Evolutionary conservation across 371 early-diverging fungal species (phyloP), one percentile per base, ranked within the genome.

Genomic region (Haplosporangium sp.): DNA sequence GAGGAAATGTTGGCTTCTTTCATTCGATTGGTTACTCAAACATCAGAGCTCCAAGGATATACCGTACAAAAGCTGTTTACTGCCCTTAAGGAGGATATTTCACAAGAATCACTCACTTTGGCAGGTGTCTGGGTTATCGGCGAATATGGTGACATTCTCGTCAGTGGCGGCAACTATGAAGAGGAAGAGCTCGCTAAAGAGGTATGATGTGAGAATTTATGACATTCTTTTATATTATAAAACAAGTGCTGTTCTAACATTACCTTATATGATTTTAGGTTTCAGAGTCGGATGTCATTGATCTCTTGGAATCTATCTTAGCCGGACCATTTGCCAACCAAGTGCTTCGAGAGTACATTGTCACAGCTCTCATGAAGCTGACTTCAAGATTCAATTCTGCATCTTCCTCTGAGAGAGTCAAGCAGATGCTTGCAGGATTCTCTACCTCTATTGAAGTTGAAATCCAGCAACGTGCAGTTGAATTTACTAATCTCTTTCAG

Each of bases 61-160:
- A 90, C 94, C 2, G 94, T 93, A 0, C 93, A 95, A 71, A 96
- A 94, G 75, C 84, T 97, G 50, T 98, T 93, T 84, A 86, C 90
- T 11, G 89, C 94, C 40, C 88, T 96, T 58, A 92, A 93, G 71
- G 88, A 87, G 64, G 96, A 97, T 67, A 87, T 92, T 58, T 89
- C 92, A 11, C 94, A 92, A 86, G 97, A 97, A 81, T 95, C 94
- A 5, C 88, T 98, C 57, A 92, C 96, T n/a, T 86, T 96, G 72
- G 95, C 95, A 42, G 93, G 93, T 63, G 92, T 95, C 6, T 99
- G 99, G 99, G 89, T 92, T 50, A 91, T 98, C 81, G 99, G 99
- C 63, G 99, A 99, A 84, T 98, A 91, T 83, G 98, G 97, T 38
- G 98, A 99, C 81, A 84, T 95, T 4, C 87, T 98, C n/a, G 84